Evolutionary conservation across 805 yeast species (phyloP).

Genomic region (Yarrowia bubula): DNA sequence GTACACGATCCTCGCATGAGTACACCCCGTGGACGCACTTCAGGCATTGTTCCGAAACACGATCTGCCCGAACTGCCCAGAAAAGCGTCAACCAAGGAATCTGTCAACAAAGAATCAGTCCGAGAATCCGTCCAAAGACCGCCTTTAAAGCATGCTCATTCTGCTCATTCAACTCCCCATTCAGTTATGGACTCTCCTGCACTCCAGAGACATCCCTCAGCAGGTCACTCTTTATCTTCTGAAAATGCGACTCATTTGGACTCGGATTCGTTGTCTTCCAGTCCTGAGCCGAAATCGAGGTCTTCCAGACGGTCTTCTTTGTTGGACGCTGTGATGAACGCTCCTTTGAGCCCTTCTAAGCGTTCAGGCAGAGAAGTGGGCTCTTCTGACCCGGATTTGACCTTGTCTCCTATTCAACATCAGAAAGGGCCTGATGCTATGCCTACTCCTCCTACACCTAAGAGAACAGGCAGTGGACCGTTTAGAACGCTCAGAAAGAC

Average conservation of each 20-base stretch:
- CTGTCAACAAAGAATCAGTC: constrained; percentile 4
- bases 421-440: constrained; percentile 4
- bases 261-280: constrained; percentile 2
- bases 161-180: constrained; percentile 4
- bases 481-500: constrained; percentile 16
- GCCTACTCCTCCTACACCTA: constrained; percentile 20
- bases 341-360: constrained; percentile 11
- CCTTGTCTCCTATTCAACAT: constrained; percentile 12
- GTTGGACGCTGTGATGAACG: constrained; percentile 25
- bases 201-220: constrained; percentile 3
- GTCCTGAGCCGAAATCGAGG: constrained; percentile 14
- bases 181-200: constrained; percentile 20
- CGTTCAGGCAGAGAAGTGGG: background rate
- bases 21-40: background rate
- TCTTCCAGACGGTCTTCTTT: constrained; percentile 15
- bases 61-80: background rate
- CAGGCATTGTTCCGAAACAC: background rate
- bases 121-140: constrained; percentile 17
- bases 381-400: constrained; percentile 14
- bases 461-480: constrained; percentile 7
- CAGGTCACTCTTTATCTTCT: constrained; percentile 6
- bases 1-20: background rate
- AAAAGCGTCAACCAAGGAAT: background rate
- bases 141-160: constrained; percentile 1
- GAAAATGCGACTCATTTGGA: constrained; percentile 10